Evolutionary conservation across 1,139 yeast genomes (phyloP).

Genomic region (Candida sanyaensis): DNA sequence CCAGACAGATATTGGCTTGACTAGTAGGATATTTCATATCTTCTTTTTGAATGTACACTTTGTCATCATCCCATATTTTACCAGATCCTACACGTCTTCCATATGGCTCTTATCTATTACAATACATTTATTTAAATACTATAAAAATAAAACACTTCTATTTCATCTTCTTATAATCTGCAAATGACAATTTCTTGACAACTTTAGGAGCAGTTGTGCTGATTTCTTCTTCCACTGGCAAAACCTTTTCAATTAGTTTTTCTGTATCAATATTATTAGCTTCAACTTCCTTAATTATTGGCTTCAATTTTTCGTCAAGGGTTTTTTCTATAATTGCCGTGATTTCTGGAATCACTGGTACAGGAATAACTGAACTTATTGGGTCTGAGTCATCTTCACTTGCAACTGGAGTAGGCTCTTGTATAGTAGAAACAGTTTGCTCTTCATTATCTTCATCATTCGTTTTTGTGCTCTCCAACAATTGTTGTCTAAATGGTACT

Average conservation of each 20-base stretch:
- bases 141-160: slow-evolving; percentile 23
- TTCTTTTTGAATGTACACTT: too few species aligned
- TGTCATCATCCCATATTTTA: too few species aligned
- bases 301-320: slow-evolving; percentile 24
- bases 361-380: slow-evolving; percentile 13
- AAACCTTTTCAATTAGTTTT: slow-evolving; percentile 1
- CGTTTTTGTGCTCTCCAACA: slow-evolving; percentile 11
- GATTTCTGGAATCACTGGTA: slow-evolving; percentile 25
- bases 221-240: slow-evolving; percentile 10
- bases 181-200: slow-evolving; percentile 75
- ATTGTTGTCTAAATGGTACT: slow-evolving; percentile 25
- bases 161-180: slow-evolving; percentile 78
- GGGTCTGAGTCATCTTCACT: slow-evolving; percentile 9
- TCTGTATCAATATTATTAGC: slow-evolving; percentile 8
- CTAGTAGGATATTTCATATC: too few species aligned
- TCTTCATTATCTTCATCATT: neutral
- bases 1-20: too few species aligned
- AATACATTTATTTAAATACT: neutral
- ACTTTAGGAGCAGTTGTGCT: slow-evolving; percentile 25
- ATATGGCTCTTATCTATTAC: neutral
- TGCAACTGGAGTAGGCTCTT: slow-evolving; percentile 4
- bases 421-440: neutral
- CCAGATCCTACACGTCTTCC: too few species aligned
- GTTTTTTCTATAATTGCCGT: slow-evolving; percentile 25
- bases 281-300: slow-evolving; percentile 15